phyloP scores from a whole-genome alignment of 805 yeast species.

The Starmerella bacillaris region DNA sequence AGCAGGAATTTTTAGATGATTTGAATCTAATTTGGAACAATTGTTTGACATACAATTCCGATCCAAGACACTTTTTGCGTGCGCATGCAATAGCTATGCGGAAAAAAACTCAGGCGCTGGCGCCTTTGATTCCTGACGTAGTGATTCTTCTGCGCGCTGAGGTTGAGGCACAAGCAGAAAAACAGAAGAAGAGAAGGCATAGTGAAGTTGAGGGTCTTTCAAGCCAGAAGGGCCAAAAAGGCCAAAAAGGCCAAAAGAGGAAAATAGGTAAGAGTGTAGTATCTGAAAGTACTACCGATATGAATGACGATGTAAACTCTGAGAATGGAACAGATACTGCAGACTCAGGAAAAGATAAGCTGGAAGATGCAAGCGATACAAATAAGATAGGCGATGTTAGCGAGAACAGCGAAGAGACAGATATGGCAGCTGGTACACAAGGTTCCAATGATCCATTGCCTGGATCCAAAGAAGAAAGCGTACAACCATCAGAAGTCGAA shows the following conservation, averaged over 20 bases:
- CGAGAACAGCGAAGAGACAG: not conserved
- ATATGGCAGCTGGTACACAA: not conserved
- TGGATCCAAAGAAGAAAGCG: not conserved
- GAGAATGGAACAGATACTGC: not conserved
- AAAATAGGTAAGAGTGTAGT: not conserved
- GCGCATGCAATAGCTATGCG: conserved; percentile 94
- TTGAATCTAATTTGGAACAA: conserved; percentile 89
- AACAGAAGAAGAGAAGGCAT: conserved; percentile 3
- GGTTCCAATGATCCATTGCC: not conserved
- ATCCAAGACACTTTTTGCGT: conserved; percentile 79
- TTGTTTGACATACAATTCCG: conserved; percentile 82
- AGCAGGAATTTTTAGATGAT: conserved; percentile 85
- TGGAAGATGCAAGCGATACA: not conserved
- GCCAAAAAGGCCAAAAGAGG: conserved; percentile 2
- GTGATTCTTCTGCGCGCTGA: conserved; percentile 38
- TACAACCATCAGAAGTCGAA: not conserved
- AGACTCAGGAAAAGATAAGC: too few species aligned
- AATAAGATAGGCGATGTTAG: not conserved
- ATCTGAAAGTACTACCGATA: not conserved
- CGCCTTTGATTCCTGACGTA: conserved; percentile 81
- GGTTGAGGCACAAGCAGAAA: conserved; percentile 26
- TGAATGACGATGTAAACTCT: not conserved
- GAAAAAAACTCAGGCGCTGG: conserved; percentile 55
- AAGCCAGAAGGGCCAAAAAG: conserved; percentile 9
- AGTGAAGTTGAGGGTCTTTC: not conserved